Evolutionary conservation across 2,329 filamentous ascomycete species (phyloP).

Genomic region (Pseudogymnoascus sp.): DNA sequence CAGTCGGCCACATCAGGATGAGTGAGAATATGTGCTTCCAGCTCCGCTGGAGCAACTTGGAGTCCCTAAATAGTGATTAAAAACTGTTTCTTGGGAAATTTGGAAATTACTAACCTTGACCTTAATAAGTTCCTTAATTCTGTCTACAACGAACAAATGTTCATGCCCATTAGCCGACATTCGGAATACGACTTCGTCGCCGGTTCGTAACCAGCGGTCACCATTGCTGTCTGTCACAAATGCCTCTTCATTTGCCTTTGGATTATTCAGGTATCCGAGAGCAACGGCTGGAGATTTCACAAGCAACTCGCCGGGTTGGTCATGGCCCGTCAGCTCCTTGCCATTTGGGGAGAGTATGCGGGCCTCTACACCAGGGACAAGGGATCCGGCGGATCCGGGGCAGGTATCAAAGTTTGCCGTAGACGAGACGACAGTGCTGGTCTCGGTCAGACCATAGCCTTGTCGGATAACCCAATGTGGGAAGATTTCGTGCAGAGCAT

Average conservation of each 20-base stretch:
- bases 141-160: slow-evolving; percentile 73
- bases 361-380: slow-evolving; percentile 55
- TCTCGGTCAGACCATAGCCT: slow-evolving; percentile 71
- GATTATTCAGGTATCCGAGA: slow-evolving; percentile 76
- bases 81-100: too few relatives aligned
- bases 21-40: slow-evolving; percentile 70
- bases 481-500: slow-evolving; percentile 50
- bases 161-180: slow-evolving; percentile 57
- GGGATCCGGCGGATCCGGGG: slow-evolving; percentile 59
- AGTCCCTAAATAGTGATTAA: slow-evolving; percentile 37
- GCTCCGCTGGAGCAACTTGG: slow-evolving; percentile 76
- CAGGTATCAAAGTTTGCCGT: slow-evolving; percentile 54
- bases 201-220: slow-evolving; percentile 69
- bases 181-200: slow-evolving; percentile 67
- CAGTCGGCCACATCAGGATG: slow-evolving; percentile 70
- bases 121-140: slow-evolving; percentile 67
- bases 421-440: slow-evolving; percentile 56
- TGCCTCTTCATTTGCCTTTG: slow-evolving; percentile 69
- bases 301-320: slow-evolving; percentile 68
- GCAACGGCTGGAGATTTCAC: slow-evolving; percentile 66
- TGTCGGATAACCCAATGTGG: slow-evolving; percentile 57
- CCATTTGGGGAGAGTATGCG: slow-evolving; percentile 60
- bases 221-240: slow-evolving; percentile 53
- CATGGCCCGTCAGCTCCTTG: slow-evolving; percentile 56
- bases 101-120: slow-evolving; percentile 47